Evolutionary conservation across 805 yeast species (phyloP), one percentile per base, ranked within the genome.

Genomic region (Saturnispora mendoncae): DNA sequence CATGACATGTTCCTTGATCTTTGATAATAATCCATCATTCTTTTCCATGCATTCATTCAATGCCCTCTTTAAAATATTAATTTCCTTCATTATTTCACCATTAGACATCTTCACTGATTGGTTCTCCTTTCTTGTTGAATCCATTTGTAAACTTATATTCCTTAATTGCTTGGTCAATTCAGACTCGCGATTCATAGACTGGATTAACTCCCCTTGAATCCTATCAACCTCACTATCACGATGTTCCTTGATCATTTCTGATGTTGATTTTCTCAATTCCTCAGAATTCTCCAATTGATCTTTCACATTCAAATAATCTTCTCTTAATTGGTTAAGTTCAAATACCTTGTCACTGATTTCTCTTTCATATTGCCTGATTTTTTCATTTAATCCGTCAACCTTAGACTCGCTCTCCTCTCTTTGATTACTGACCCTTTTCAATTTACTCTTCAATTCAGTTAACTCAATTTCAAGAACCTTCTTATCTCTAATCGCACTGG

Each of bases 151-250:
- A 33, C 70, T 73, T 21, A 80, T 60, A 29, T 74, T 74, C 39
- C 83, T 80, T 48, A 79, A 64, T 35, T 73, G 78, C 49, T 78
- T 81, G 45, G 78, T 74, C 41, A 81, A 57, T 24, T 72, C 75
- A 1, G 85, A 77, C 56, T 85, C 94, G 29, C 67, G 68, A 50
- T 78, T 77, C 61, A 78, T 64, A 47, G 74, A 70, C 41, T 66
- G 64, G 28, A 69, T 66, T 29, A 84, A 54, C 36, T 77, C 78
- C 27, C 66, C 66, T 47, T 71, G 74, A 44, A 83, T 55, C 38
- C 65, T 62, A 39, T 72, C 68, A 38, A 81, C 62, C 50, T 83
- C 83, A 25, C 62, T 65, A 36, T 67, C 72, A 38, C 64, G 66
- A 18, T 57, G 47, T 12, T 51, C 50, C 2, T 58, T 47, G 19